Evolutionary conservation across 805 yeast species (phyloP).

Genomic region (Saccharomyces mikatae): DNA sequence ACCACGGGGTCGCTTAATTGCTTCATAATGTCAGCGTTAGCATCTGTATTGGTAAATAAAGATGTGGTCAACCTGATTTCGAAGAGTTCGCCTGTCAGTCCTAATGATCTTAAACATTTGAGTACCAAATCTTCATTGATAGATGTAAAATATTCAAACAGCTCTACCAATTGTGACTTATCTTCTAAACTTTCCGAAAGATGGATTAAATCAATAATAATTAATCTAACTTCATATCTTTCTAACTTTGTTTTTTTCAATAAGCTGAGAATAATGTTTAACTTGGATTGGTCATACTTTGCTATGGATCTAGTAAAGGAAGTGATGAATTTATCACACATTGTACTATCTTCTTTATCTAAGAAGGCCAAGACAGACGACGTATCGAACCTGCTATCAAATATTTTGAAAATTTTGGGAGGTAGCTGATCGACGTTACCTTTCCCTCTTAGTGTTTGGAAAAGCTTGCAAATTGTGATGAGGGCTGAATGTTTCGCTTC

Average conservation of each 20-base stretch:
- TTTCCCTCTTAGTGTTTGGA: constrained; percentile 39
- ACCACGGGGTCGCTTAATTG: constrained; percentile 11
- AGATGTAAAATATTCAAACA: constrained; percentile 35
- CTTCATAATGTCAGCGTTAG: constrained; percentile 28
- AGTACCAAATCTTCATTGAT: constrained; percentile 34
- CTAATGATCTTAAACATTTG: constrained; percentile 31
- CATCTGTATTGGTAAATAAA: constrained; percentile 29
- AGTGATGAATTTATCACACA: constrained; percentile 37
- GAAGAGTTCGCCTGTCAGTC: constrained; percentile 36
- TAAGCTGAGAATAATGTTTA: constrained; percentile 31
- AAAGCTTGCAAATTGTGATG: constrained; percentile 39
- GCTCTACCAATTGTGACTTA: constrained; percentile 32
- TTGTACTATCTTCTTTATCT: constrained; percentile 20
- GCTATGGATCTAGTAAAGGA: constrained; percentile 38
- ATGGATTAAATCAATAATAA: constrained; percentile 34
- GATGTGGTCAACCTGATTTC: constrained; percentile 68
- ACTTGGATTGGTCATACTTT: constrained; percentile 36
- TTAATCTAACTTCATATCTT: constrained; percentile 31
- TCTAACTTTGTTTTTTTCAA: constrained; percentile 31
- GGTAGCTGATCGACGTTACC: constrained; percentile 36
- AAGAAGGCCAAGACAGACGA: constrained; percentile 18
- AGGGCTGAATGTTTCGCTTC: constrained; percentile 39
- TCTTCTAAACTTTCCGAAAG: constrained; percentile 33
- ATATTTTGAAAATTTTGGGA: constrained; percentile 31
- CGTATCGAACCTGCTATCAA: constrained; percentile 19